These are phyloP conservation scores for Apiospora marii DNA, from an alignment of 2,329 filamentous ascomycete species.

Conservation along the genomic window DNA sequence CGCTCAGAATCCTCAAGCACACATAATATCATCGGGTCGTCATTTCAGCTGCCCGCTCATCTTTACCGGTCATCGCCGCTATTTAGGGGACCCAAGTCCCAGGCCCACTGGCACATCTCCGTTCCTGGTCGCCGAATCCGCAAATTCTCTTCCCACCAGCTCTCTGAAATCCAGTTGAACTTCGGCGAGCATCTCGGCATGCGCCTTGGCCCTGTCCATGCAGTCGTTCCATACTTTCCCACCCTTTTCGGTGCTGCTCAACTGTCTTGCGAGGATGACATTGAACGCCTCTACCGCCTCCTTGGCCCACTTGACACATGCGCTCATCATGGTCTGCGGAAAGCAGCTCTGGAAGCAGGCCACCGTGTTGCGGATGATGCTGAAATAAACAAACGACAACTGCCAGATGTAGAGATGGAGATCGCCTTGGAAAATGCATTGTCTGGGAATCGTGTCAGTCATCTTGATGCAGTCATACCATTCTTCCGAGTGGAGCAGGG, in stretches of 20 bases:
- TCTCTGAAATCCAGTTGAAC: conserved; percentile 91
- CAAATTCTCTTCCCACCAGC: conserved; percentile 71
- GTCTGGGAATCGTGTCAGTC: conserved; percentile 56
- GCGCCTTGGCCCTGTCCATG: conserved; percentile 80
- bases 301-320: conserved; percentile 98
- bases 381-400: conserved; percentile 95
- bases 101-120: conserved; percentile 50
- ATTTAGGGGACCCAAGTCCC: conserved; percentile 39
- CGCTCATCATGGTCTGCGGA: conserved; percentile 85
- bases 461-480: not conserved
- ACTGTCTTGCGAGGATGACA: conserved; percentile 78
- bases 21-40: not conserved
- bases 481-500: not conserved
- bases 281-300: conserved; percentile 94
- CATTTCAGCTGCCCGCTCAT: not conserved
- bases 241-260: conserved; percentile 84
- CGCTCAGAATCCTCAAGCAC: not conserved
- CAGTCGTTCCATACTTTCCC: conserved; percentile 83
- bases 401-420: conserved; percentile 94
- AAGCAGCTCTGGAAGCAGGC: conserved; percentile 89
- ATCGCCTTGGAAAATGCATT: conserved; percentile 95
- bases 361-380: conserved; percentile 91
- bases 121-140: conserved; percentile 34
- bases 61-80: not conserved
- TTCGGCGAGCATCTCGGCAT: conserved; percentile 80